A percentile compares a stretch with the other conserved stretches of the same genome.
These are phyloP conservation scores for Leccinum subgranulosum DNA, from an alignment of 768 basidiomycete species.

Conservation along the genomic window DNA sequence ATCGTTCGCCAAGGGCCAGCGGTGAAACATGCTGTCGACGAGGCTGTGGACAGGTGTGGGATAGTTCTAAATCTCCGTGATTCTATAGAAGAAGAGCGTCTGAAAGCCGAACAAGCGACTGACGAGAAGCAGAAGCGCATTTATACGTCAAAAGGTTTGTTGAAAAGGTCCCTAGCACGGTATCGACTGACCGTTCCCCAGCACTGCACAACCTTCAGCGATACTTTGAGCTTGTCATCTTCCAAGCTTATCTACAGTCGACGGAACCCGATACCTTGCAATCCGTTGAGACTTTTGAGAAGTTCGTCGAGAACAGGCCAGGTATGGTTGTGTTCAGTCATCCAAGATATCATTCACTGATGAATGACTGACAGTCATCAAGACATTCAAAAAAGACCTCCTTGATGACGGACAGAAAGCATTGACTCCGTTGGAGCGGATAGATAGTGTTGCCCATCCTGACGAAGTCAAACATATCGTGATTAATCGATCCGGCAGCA, in stretches of 20 bases:
- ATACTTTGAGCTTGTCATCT: conserved; percentile 83
- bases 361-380: conserved; percentile 62
- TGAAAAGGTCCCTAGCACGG: not conserved
- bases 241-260: conserved; percentile 86
- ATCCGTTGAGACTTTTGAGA: conserved; percentile 73
- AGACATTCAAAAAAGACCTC: conserved; percentile 92
- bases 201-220: conserved; percentile 79
- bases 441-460: conserved; percentile 73
- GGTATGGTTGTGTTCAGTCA: conserved; percentile 42
- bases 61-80: conserved; percentile 83
- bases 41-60: conserved; percentile 83
- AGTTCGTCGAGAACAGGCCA: conserved; percentile 80
- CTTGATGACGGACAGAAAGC: conserved; percentile 72
- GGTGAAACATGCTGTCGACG: conserved; percentile 85
- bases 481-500: conserved; percentile 75
- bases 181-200: conserved; percentile 25
- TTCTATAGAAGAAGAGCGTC: conserved; percentile 79
- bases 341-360: not conserved
- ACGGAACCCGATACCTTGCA: conserved; percentile 76
- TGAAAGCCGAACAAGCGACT: conserved; percentile 71
- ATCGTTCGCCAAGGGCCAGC: conserved; percentile 83
- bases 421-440: conserved; percentile 77
- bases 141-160: conserved; percentile 68
- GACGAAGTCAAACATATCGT: conserved; percentile 92
- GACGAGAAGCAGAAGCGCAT: conserved; percentile 67